These are phyloP conservation scores for Acanthamoeba royreba DNA, from an alignment of 208 protist species.

Conservation along the genomic window DNA sequence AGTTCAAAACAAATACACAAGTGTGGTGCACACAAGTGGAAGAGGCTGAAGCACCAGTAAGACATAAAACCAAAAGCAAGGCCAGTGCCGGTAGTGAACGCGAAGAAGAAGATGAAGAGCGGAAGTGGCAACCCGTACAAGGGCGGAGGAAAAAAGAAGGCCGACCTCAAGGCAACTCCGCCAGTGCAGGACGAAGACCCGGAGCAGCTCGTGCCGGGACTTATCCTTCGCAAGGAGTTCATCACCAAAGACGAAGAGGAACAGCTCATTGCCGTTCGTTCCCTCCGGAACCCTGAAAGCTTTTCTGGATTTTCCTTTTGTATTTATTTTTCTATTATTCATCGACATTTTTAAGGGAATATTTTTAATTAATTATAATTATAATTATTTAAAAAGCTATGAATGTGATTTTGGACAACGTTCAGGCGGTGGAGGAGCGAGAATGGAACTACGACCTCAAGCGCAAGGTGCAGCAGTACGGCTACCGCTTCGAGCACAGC, in stretches of 20 bases:
- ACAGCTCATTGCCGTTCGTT: not conserved
- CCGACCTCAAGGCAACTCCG: not conserved
- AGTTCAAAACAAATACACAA: not conserved
- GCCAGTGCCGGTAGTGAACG: too few relatives aligned
- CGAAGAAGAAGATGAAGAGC: not conserved
- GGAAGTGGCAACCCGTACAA: not conserved
- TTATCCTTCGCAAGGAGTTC: not conserved
- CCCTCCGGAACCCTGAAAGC: too few relatives aligned
- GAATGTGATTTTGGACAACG: too few relatives aligned
- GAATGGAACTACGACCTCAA: not conserved
- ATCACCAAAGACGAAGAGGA: not conserved
- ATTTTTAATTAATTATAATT: not conserved
- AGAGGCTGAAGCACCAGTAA: not conserved
- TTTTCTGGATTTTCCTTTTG: not conserved
- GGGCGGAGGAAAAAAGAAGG: not conserved
- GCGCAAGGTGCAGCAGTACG: not conserved
- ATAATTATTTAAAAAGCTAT: not conserved
- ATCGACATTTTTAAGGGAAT: not conserved
- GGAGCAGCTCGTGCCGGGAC: not conserved
- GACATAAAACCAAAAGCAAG: not conserved
- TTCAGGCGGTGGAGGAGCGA: not conserved
- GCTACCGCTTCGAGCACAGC: not conserved
- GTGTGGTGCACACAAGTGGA: not conserved
- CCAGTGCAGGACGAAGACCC: not conserved
- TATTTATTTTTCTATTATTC: not conserved